Evolutionary conservation across 371 early-diverging fungal species (phyloP).

Genomic region (Circinella umbellata): DNA sequence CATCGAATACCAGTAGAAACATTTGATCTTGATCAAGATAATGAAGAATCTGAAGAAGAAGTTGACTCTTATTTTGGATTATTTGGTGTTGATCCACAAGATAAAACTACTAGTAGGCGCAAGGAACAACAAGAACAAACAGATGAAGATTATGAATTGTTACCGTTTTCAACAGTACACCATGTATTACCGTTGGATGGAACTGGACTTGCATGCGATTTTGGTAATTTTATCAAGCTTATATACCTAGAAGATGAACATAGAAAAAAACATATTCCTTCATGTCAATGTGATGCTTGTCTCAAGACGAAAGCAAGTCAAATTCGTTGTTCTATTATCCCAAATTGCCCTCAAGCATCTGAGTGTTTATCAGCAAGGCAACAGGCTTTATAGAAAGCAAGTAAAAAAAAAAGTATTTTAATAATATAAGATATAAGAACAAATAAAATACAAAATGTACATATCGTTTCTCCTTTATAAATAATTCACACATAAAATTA

Average conservation of each 20-base stretch:
- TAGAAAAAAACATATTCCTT: slow-evolving; percentile 2
- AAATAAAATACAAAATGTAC: not conserved
- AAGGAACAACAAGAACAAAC: not conserved
- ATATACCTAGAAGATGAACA: slow-evolving; percentile 29
- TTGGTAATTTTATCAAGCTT: slow-evolving; percentile 53
- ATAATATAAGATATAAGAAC: not conserved
- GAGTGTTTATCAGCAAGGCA: slow-evolving; percentile 15
- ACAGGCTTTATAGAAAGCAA: slow-evolving; percentile 8
- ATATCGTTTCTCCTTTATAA: not conserved
- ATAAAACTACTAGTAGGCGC: not conserved
- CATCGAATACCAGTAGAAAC: slow-evolving; percentile 28
- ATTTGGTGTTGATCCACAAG: slow-evolving; percentile 5
- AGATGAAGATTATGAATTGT: slow-evolving; percentile 32
- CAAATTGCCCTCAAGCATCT: slow-evolving; percentile 23
- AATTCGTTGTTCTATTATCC: slow-evolving; percentile 5
- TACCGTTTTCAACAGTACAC: slow-evolving; percentile 45
- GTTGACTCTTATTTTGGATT: slow-evolving; percentile 12
- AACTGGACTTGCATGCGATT: slow-evolving; percentile 44
- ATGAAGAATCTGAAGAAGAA: not conserved
- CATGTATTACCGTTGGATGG: slow-evolving; percentile 35
- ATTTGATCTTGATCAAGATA: slow-evolving; percentile 25
- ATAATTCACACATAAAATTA: not conserved
- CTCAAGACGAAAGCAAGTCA: not conserved
- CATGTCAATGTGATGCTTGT: not conserved
- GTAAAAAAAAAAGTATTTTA: not conserved